Evolutionary conservation across 2,329 filamentous ascomycete species (phyloP).

Genomic region (Colletotrichum phormii): DNA sequence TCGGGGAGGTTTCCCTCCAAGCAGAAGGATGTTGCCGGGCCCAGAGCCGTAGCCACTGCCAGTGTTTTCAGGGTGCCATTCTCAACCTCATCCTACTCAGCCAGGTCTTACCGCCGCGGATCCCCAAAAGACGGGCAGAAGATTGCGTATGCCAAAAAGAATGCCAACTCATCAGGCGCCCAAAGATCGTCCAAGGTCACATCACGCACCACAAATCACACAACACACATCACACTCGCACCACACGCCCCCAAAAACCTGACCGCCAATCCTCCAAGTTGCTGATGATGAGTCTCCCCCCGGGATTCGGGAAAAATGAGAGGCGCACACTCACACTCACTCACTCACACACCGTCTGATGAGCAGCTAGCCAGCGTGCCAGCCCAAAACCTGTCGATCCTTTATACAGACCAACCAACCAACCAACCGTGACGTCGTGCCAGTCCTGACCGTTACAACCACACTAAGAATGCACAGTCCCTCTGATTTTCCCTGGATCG

Average conservation of each 20-base stretch:
- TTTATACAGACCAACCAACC: background rate
- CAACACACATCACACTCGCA: background rate
- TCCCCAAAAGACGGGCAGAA: background rate
- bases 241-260: background rate
- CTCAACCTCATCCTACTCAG: background rate
- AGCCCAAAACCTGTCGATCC: background rate
- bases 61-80: background rate
- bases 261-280: background rate
- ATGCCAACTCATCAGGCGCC: conserved; percentile 5
- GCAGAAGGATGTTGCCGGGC: background rate
- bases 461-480: background rate
- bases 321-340: too few species aligned
- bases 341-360: background rate
- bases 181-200: conserved; percentile 14
- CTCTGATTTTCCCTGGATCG: conserved; percentile 12
- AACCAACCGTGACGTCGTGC: conserved; percentile 21
- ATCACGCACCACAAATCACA: background rate
- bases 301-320: background rate
- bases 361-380: background rate
- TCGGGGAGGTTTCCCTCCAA: background rate
- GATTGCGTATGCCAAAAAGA: background rate
- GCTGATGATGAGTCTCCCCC: background rate
- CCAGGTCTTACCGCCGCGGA: background rate
- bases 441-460: background rate
- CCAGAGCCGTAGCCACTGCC: background rate